Evolutionary conservation across 1,139 yeast species (phyloP), one percentile per base, ranked within the genome.

Genomic region (Sporopachydermia cereana): DNA sequence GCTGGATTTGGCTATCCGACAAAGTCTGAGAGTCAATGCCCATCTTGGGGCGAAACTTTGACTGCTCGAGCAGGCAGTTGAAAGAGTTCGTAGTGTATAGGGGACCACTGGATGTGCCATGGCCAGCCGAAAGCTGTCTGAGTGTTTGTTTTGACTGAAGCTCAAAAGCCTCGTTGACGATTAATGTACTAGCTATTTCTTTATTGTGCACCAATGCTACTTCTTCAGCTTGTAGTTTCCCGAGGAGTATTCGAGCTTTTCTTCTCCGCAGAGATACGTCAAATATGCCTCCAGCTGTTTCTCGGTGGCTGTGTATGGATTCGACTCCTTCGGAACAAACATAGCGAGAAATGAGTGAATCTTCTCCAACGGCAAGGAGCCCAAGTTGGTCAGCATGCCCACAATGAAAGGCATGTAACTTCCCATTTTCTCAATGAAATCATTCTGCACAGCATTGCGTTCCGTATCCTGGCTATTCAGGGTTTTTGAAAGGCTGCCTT

Each of bases 321-420:
- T 45, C n/a, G 62, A 62, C 9, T 74, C 78, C 47, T 66, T 67
- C 1, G 83, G 81, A 1, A 74, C 74, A 7, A 77, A 67, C 61
- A 74, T 68, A 41, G 65, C 66, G 45, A 79, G 58, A 52, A 77
- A 74, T 9, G 74, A 67, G 47, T 76, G 79, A 25, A 79, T 71
- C 48, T 73, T 65, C 17, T 63, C 69, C 2, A 66, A 56, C 3
- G 76, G 72, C 49, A 76, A 57, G 1, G 72, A 55, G 0, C 79
- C 80, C 43, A 76, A 60, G 49, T 76, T 77, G 3, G 71, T 72
- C 41, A 78, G 60, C 75, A 78, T 76, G 1, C 77, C 78, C 16
- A 58, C 61, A 31, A 78, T 68, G 51, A 71, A 74, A 0, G 78
- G 73, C 58, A 61, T 57, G 30, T 50, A 54, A 14, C 20, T 16